Evolutionary conservation across 352 stramenopile genomes (phyloP).

Genomic region (Pythium insidiosum): DNA sequence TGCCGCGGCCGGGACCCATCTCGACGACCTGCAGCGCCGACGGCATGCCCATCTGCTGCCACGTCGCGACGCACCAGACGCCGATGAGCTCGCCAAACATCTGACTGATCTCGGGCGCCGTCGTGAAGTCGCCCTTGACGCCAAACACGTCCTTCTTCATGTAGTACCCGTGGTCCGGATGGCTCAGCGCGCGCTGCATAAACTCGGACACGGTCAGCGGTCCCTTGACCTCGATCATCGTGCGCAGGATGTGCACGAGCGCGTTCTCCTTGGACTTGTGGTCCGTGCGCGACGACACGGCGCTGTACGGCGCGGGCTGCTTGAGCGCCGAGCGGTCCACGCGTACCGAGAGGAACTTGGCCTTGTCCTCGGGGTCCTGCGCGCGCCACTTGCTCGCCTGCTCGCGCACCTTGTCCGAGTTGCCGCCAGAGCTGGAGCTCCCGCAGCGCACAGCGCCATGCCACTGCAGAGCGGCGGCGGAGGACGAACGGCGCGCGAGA

Average conservation of each 20-base stretch:
- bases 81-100: conserved; percentile 92
- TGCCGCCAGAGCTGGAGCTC: too few species aligned
- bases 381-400: conserved; percentile 58
- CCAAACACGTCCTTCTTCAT: conserved; percentile 92
- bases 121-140: conserved; percentile 89
- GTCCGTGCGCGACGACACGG: conserved; percentile 14
- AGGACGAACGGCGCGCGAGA: too few species aligned
- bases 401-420: conserved; percentile 14
- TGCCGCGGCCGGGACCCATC: conserved; percentile 89
- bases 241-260: conserved; percentile 71
- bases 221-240: conserved; percentile 89
- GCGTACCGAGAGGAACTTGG: conserved; percentile 48
- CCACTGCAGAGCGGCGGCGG: background rate
- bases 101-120: conserved; percentile 90
- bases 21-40: conserved; percentile 81
- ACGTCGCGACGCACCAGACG: conserved; percentile 89
- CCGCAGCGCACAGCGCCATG: conserved; percentile 16
- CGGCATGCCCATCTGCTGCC: conserved; percentile 83
- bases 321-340: conserved; percentile 75
- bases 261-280: conserved; percentile 62
- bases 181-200: conserved; percentile 87
- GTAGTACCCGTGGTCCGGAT: conserved; percentile 94
- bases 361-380: conserved; percentile 33
- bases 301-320: conserved; percentile 19
- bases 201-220: conserved; percentile 94